Percentiles rank a stretch among this genome's conserved stretches.
These are phyloP conservation scores for Russula ochroleuca DNA, from an alignment of 768 basidiomycete species.

Conservation along the genomic window DNA sequence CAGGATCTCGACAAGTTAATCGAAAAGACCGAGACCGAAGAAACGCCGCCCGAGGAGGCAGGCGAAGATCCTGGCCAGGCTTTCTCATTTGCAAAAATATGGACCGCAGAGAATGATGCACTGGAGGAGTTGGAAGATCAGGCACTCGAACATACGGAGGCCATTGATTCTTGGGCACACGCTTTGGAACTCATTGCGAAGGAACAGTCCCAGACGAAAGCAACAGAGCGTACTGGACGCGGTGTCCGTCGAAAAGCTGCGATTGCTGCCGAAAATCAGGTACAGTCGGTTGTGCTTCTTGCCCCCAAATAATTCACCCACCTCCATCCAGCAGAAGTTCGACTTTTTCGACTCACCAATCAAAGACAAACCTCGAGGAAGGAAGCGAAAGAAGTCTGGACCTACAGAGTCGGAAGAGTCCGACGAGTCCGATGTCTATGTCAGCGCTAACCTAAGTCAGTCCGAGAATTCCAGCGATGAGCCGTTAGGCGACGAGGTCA, in stretches of 20 bases:
- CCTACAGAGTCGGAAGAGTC: constrained; percentile 35
- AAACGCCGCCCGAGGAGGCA: constrained; percentile 45
- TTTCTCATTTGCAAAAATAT: constrained; percentile 89
- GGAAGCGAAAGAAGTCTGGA: constrained; percentile 34
- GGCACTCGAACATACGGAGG: constrained; percentile 39
- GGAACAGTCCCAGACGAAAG: constrained; percentile 45
- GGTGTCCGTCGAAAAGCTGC: constrained; percentile 72
- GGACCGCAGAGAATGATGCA: constrained; percentile 73
- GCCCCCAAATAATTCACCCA: constrained; percentile 11
- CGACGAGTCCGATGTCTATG: constrained; percentile 41
- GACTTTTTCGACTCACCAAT: constrained; percentile 39
- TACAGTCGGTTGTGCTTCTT: constrained; percentile 32
- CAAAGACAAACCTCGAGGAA: constrained; percentile 36
- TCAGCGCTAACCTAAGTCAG: constrained; percentile 13
- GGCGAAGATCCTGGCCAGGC: constrained; percentile 50
- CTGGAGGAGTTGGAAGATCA: constrained; percentile 64
- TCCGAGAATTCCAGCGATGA: constrained; percentile 20
- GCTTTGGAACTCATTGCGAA: constrained; percentile 52
- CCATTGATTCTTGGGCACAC: constrained; percentile 78
- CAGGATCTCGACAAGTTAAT: constrained; percentile 83
- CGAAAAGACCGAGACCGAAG: constrained; percentile 75
- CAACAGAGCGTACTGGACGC: constrained; percentile 59
- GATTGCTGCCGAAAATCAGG: constrained; percentile 40
- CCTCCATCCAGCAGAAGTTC: constrained; percentile 31
- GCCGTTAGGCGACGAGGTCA: background rate